Evolutionary conservation across 169 alveolate genomes (phyloP), one percentile per base, ranked within the genome.

Genomic region (Plasmodium malariae): DNA sequence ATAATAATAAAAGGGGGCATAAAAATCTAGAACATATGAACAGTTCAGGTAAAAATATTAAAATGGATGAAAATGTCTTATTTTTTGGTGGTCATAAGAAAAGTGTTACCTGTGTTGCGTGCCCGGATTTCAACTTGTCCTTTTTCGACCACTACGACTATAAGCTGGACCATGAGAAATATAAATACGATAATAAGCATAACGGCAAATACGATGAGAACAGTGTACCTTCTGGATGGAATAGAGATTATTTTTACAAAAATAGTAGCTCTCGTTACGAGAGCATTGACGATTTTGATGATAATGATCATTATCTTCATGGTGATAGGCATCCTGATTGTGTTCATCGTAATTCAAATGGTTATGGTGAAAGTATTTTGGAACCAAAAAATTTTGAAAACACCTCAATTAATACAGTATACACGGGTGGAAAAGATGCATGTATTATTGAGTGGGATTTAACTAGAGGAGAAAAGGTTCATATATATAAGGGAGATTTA

Each of bases 361-460:
- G 63, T 24, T 9, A 62, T 7, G 5, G 17, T 12, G 51, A 78
- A 12, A 19, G 12, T 3, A 54, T 36, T 68, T 43, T 78, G 68
- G 57, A 78, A 54, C 80, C 89, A 1, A 78, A 78, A 69, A 24
- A 43, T 19, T 78, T 78, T 54, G 78, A 65, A 49, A 78, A 78
- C 43, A 69, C 73, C 14, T 63, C 89, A 24, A 57, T 78, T 54
- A 78, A 49, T 69, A 78, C 74, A 19, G 55, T 68, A n/a, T 78
- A 78, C 55, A 78, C 89, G 1, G 89, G 89, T 1, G 89, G 78
- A 2, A 78, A 78, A 48, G 89, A 78, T 40, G 89, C 89, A 36
- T 54, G 89, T 63, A 78, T 78, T 69, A 78, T 78, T 34, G 89
- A 78, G 40, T 78, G 89, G 89, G 89, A 78, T 40, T 21, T 78